Conservation (phyloP, 192 early-diverging fungal genomes). For the Backusella parvicylindrica region DNA sequence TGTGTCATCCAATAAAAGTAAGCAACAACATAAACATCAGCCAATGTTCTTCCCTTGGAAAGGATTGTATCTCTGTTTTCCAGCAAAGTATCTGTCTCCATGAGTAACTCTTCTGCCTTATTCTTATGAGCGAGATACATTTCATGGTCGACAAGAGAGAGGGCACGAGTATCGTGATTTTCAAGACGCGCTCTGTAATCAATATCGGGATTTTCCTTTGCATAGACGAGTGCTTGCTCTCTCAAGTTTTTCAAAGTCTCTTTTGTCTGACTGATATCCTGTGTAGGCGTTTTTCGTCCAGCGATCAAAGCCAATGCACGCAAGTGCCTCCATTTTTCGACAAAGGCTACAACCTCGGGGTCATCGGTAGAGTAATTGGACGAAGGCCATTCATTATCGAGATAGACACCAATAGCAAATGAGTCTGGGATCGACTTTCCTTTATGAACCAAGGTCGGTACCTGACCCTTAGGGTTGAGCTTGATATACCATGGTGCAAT, state of each 20-base stretch:
- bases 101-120: not conserved
- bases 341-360: not conserved
- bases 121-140: not conserved
- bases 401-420: not conserved
- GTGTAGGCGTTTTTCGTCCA: not conserved
- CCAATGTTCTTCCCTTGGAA: not conserved
- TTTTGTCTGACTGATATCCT: not conserved
- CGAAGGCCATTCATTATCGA: not conserved
- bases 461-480: conserved; percentile 17
- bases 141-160: not conserved
- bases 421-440: not conserved
- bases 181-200: not conserved
- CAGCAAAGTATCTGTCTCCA: not conserved
- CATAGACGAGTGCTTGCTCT: not conserved
- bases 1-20: conserved; percentile 2
- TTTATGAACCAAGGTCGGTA: conserved; percentile 3
- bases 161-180: not conserved
- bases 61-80: not conserved
- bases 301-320: not conserved
- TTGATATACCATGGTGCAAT: conserved; percentile 14
- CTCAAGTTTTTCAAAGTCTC: not conserved
- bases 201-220: not conserved
- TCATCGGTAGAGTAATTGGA: not conserved
- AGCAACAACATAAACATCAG: not conserved
- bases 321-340: conserved; percentile 1